Percentiles rank a stretch among this genome's conserved stretches.
These are phyloP conservation scores for Dysphania ambrosioides DNA, from an alignment of 148 eudicot genomes.

Conservation along the genomic window DNA sequence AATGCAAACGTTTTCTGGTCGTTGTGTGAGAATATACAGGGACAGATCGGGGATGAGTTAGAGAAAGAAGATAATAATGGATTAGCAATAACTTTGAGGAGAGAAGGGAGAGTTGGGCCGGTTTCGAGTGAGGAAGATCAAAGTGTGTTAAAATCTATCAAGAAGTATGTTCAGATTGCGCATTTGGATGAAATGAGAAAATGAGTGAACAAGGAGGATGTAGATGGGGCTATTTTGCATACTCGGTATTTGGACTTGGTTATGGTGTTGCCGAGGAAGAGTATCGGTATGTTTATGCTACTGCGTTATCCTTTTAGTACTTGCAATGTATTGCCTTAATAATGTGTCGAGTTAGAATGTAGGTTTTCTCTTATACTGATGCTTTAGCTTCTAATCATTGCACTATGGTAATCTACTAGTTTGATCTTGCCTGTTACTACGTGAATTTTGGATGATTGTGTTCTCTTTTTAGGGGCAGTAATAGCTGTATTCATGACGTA, in stretches of 20 bases:
- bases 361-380: neutral
- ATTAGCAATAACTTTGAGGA: conserved; percentile 51
- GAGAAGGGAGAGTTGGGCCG: conserved; percentile 27
- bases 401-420: neutral
- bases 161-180: conserved; percentile 50
- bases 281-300: conserved; percentile 55
- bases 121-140: conserved; percentile 47
- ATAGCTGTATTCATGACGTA: too few species aligned
- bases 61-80: conserved; percentile 28
- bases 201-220: conserved; percentile 43
- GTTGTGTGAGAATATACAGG: conserved; percentile 55
- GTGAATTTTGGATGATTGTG: too few species aligned
- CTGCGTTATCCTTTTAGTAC: neutral
- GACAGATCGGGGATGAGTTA: conserved; percentile 41
- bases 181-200: conserved; percentile 78
- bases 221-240: conserved; percentile 52
- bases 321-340: too few species aligned
- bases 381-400: neutral
- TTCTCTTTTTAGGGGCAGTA: too few species aligned
- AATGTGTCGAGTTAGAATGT: neutral
- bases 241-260: conserved; percentile 62
- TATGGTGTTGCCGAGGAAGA: conserved; percentile 59
- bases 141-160: conserved; percentile 50
- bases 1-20: conserved; percentile 61
- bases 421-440: neutral